Conservation (phyloP, 768 basidiomycete species). For the Russula foetens region DNA sequence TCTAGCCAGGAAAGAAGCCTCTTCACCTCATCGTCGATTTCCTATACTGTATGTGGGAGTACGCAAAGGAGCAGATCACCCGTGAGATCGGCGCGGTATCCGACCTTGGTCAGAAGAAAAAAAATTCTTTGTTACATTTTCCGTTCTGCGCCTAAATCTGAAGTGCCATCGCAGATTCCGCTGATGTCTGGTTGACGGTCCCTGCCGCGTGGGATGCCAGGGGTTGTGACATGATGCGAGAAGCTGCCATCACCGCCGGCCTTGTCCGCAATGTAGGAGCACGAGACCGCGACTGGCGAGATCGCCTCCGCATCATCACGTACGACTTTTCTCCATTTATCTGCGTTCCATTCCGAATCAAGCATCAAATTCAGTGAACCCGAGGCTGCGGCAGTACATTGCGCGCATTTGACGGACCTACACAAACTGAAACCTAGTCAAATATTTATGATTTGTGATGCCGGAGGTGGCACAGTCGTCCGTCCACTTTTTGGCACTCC, state of each 20-base stretch:
- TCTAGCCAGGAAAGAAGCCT: conserved; percentile 64
- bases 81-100: conserved; percentile 80
- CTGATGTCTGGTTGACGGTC: conserved; percentile 80
- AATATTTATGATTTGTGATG: conserved; percentile 89
- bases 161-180: conserved; percentile 45
- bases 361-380: conserved; percentile 37
- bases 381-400: conserved; percentile 89
- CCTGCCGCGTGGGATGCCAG: conserved; percentile 89
- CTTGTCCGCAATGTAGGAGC: conserved; percentile 65
- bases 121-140: not conserved
- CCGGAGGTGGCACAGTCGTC: conserved; percentile 33
- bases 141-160: conserved; percentile 1
- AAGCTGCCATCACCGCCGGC: conserved; percentile 73
- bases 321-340: conserved; percentile 23
- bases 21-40: conserved; percentile 80
- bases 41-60: conserved; percentile 76
- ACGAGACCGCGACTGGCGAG: conserved; percentile 68
- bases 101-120: conserved; percentile 57
- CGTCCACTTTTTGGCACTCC: conserved; percentile 1
- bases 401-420: conserved; percentile 70
- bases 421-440: conserved; percentile 74
- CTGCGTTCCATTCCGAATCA: conserved; percentile 5
- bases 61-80: conserved; percentile 81
- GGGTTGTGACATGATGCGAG: conserved; percentile 80
- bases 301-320: conserved; percentile 78